A percentile compares a stretch with the other conserved stretches of the same genome.
Evolutionary conservation across 2,329 filamentous ascomycete species (phyloP).

Genomic region (Penicillium rolfsii): DNA sequence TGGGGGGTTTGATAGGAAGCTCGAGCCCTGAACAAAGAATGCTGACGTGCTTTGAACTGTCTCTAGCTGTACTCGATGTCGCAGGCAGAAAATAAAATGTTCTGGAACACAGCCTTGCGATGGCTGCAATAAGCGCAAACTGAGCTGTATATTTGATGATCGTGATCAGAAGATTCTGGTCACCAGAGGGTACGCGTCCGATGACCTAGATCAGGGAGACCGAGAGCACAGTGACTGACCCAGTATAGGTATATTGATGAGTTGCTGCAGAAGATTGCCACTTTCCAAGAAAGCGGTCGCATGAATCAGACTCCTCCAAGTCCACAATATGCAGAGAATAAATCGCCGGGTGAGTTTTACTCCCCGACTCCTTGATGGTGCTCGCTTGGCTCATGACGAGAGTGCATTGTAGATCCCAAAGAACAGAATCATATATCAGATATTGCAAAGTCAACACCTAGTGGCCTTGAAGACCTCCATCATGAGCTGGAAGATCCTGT

Average conservation of each 20-base stretch:
- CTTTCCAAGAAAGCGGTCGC: slow-evolving; percentile 25
- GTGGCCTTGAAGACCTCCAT: slow-evolving; percentile 18
- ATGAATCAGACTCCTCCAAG: slow-evolving; percentile 25
- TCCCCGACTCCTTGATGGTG: not conserved
- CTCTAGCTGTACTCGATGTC: slow-evolving; percentile 50
- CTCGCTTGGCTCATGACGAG: slow-evolving; percentile 5
- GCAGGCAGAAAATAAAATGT: slow-evolving; percentile 53
- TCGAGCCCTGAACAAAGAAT: too few relatives aligned
- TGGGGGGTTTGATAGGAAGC: not conserved
- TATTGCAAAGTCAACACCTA: slow-evolving; percentile 19
- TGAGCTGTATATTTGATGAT: slow-evolving; percentile 50
- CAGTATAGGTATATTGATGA: slow-evolving; percentile 42
- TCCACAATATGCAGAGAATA: slow-evolving; percentile 19
- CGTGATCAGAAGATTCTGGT: slow-evolving; percentile 56
- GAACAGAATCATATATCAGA: slow-evolving; percentile 25
- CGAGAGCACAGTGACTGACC: not conserved
- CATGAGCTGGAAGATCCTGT: slow-evolving; percentile 33
- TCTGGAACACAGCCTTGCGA: slow-evolving; percentile 50
- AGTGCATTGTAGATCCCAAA: slow-evolving; percentile 19
- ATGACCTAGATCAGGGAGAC: not conserved
- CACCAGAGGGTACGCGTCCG: slow-evolving; percentile 46
- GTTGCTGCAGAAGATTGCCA: slow-evolving; percentile 37
- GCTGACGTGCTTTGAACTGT: slow-evolving; percentile 5
- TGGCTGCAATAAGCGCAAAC: slow-evolving; percentile 50
- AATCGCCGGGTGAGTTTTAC: slow-evolving; percentile 19